phyloP scores from a whole-genome alignment of 768 basidiomycete genomes.

The Tricholoma sp. region DNA sequence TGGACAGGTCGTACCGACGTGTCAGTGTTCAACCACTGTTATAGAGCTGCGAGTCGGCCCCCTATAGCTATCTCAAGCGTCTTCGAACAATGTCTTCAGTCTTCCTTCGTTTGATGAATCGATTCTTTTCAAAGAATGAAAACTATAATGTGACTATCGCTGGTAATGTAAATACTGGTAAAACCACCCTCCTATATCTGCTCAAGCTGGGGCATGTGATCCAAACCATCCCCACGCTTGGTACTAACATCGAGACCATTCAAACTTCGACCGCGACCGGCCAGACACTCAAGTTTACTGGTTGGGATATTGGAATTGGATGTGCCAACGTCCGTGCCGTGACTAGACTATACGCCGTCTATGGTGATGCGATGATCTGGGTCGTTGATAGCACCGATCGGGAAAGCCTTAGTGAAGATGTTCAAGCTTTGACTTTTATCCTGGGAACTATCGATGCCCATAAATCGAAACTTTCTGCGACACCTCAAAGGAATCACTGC shows the following conservation, averaged over 20 bases:
- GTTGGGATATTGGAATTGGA: conserved; percentile 60
- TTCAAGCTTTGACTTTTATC: not conserved
- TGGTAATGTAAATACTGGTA: conserved; percentile 38
- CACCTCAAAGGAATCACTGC: conserved; percentile 10
- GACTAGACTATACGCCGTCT: conserved; percentile 22
- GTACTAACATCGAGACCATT: conserved; percentile 60
- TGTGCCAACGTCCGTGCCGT: conserved; percentile 41
- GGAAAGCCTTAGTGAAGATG: conserved; percentile 29
- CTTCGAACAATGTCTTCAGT: not conserved
- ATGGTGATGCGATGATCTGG: conserved; percentile 56
- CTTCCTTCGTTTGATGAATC: conserved; percentile 23
- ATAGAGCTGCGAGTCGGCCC: not conserved
- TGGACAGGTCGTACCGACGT: not conserved
- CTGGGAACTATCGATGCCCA: not conserved
- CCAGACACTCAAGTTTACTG: conserved; percentile 42
- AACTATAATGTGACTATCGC: conserved; percentile 22
- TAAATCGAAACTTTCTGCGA: not conserved
- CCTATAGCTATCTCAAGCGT: not conserved
- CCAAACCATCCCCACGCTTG: conserved; percentile 34
- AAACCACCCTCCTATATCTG: conserved; percentile 43
- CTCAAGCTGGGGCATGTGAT: conserved; percentile 36
- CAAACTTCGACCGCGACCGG: conserved; percentile 16
- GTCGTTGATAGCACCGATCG: conserved; percentile 55
- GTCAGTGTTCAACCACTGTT: not conserved
- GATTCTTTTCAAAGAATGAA: conserved; percentile 18